These are phyloP conservation scores for Aureobasidium sp. DNA, from an alignment of 2,329 filamentous ascomycete genomes.

Conservation along the genomic window DNA sequence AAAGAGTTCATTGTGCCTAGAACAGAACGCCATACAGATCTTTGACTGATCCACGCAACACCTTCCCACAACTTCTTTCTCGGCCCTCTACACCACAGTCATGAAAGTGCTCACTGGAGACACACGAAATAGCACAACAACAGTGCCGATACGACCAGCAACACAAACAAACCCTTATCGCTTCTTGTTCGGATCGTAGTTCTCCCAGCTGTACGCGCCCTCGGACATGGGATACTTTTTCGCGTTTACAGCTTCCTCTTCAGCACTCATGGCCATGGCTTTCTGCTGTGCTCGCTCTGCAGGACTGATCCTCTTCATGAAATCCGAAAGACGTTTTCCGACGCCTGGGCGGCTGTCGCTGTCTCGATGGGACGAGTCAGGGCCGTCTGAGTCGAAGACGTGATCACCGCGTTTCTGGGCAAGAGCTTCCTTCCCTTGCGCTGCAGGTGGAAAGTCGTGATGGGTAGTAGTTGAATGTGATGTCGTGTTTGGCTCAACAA, in stretches of 20 bases:
- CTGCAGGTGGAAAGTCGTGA: neutral
- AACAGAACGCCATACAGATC: too few relatives aligned
- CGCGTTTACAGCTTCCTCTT: neutral
- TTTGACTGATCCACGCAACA: too few relatives aligned
- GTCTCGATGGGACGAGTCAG: neutral
- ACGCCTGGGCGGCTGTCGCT: neutral
- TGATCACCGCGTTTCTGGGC: neutral
- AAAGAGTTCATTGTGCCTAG: too few relatives aligned
- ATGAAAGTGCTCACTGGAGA: too few relatives aligned
- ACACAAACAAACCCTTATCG: neutral
- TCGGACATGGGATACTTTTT: slow-evolving; percentile 7
- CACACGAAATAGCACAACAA: too few relatives aligned
- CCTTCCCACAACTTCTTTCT: too few relatives aligned
- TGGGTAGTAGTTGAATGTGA: neutral
- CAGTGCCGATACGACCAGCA: too few relatives aligned
- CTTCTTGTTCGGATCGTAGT: neutral
- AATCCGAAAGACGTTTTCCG: neutral
- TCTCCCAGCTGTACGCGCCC: neutral
- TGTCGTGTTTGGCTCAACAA: neutral
- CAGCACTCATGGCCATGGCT: neutral
- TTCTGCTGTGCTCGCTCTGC: slow-evolving; percentile 2
- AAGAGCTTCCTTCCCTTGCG: neutral
- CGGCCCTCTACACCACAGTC: too few relatives aligned
- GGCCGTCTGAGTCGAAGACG: neutral
- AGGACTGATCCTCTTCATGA: neutral